These are phyloP conservation scores for Sicyos edulis DNA, from an alignment of 306 rosid species.

Conservation along the genomic window DNA sequence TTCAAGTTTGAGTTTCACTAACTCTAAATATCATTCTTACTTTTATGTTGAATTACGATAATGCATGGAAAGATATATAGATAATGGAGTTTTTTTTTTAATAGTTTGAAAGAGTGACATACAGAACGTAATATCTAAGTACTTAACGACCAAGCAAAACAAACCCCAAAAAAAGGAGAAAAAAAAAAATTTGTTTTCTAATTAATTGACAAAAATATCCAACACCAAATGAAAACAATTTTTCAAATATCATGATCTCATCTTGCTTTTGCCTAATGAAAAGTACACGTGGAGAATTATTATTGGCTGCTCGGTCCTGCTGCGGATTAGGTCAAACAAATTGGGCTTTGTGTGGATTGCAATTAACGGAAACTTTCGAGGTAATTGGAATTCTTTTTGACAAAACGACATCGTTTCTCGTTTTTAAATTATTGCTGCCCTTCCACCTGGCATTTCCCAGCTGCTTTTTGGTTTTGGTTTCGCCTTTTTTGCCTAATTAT, in stretches of 20 bases:
- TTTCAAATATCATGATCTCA: slow-evolving; percentile 12
- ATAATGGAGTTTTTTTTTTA: neutral
- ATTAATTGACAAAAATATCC: too few relatives aligned
- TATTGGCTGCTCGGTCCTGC: slow-evolving; percentile 17
- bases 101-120: neutral
- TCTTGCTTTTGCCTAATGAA: neutral
- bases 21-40: too few relatives aligned
- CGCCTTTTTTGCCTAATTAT: neutral
- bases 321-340: slow-evolving; percentile 32
- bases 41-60: neutral
- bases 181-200: too few relatives aligned
- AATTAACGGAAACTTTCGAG: slow-evolving; percentile 13
- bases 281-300: slow-evolving; percentile 14
- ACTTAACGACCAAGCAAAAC: slow-evolving; percentile 18
- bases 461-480: slow-evolving; percentile 9
- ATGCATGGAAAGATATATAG: neutral
- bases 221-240: too few relatives aligned
- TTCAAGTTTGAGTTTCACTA: too few relatives aligned
- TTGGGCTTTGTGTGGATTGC: slow-evolving; percentile 29
- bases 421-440: slow-evolving; percentile 1
- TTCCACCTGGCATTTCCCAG: neutral
- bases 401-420: slow-evolving; percentile 8
- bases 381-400: slow-evolving; percentile 12
- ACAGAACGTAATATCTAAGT: neutral
- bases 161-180: neutral